Evolutionary conservation across 2,329 filamentous ascomycete genomes (phyloP), one percentile per base, ranked within the genome.

Genomic region (Coniochaeta sp.): DNA sequence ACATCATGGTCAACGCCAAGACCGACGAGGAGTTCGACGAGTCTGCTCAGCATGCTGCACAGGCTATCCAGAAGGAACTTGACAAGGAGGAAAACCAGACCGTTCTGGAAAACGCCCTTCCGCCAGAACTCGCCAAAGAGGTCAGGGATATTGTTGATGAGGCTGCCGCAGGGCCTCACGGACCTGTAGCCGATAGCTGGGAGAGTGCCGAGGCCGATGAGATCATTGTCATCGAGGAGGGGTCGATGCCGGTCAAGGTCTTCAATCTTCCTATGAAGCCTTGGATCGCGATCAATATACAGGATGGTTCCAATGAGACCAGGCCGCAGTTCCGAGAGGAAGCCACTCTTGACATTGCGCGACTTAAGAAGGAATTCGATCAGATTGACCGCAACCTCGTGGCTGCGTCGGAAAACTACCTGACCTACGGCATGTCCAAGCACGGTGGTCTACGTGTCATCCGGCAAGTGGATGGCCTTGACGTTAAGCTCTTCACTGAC

Each of bases 221-320:
- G 69, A 81, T 85, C 70, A 79, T 82, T 22, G 79, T 83, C 55
- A 82, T 85, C 36, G 89, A 91, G 72, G 86, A 87, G 61, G 82
- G 85, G 58, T 74, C 84, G 4, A 77, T 81, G 54, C 81, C 86
- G 28, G 86, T 96, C 65, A 88, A 85, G 71, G 93, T 98, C 55
- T 95, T 90, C 78, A 96, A 96, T 73, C 96, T 99, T 73, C 95
- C 95, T 17, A 91, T 99, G 88, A 91, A 89, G 73, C 95, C 95
- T 4, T 99, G 96, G 81, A 93, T 96, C 65, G 89, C 93, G 22
- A 95, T 99, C 70, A 87, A 85, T 14, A 84, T 98, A 67, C 79
- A 85, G 71, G 77, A 83, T 64, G 74, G 80, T 62, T 75, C 81
- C 62, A 74, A 82, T 16, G 79, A 85, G 61, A 73, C 80, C 28